These are phyloP conservation scores for Camellia sinensis DNA, from an alignment of 148 eudicot genomes.

Conservation along the genomic window DNA sequence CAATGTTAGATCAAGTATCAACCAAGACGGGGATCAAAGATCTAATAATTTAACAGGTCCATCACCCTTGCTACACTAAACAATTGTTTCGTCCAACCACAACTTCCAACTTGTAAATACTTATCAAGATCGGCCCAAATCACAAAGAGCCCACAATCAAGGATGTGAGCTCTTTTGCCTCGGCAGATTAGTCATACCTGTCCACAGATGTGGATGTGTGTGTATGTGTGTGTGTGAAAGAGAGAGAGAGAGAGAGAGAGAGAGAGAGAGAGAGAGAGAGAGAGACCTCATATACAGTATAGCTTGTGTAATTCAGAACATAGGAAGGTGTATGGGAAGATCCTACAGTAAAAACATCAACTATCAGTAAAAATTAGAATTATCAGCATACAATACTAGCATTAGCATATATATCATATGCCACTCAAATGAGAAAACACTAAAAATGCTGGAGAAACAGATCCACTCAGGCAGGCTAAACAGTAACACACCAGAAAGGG, in stretches of 20 bases:
- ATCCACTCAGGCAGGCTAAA: neutral
- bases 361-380: too few relatives aligned
- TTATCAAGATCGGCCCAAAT: neutral
- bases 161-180: neutral
- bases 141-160: neutral
- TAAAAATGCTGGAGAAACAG: neutral
- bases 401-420: neutral
- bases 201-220: neutral
- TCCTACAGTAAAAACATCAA: constrained; percentile 2
- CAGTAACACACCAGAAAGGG: neutral
- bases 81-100: neutral
- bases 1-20: too few relatives aligned
- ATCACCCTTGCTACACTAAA: neutral
- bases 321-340: constrained; percentile 17
- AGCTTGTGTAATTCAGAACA: constrained; percentile 15
- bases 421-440: too few relatives aligned
- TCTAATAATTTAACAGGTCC: neutral
- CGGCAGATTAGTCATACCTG: neutral
- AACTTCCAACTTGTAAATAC: neutral
- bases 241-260: too few relatives aligned
- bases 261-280: constrained; percentile 11
- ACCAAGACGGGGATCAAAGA: neutral
- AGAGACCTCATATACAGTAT: constrained; percentile 22
- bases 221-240: too few relatives aligned
- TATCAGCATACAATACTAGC: too few relatives aligned